Base-by-base conservation (phyloP, 768 basidiomycete species). In the Pholiota conissans region DNA sequence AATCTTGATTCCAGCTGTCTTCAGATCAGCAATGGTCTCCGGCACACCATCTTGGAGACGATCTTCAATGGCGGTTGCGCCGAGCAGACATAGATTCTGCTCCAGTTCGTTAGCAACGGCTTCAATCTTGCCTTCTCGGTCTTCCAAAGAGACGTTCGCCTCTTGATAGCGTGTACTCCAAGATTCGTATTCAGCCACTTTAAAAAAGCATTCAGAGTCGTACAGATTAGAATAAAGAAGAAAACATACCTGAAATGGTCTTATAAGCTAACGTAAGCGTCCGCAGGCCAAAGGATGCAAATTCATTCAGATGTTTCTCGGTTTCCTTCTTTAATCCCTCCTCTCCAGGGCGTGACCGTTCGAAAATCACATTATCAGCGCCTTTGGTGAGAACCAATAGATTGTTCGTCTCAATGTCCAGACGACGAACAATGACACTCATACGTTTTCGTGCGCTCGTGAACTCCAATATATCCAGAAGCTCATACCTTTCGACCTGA, bases 31-130 rank as follows among this genome's bases (percentile, higher is more conserved):
- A 59, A 98, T 98, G 1, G 95, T 82, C 71, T 98, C 95, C 7
- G 96, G 95, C 1, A 98, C 96, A 49, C 96, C 96, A 67, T 98
- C 96, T 71, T 99, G 96, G 22, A 99, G 74, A 42, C 86, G 85
- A 72, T 99, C 96, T 73, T 99, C 96, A 64, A 99, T 99, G 45
- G 95, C 96, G 13, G 96, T 98, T 2, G 96, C 93, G 49, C 96
- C 96, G 10, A 98, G 79, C 16, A 98, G 69, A 35, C 83, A 76
- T 20, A 98, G 78, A 55, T 90, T 84, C 45, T 78, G 79, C 72
- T 98, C 96, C 56, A 98, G 79, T 68, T 90, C 86, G 55, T 86
- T 85, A 9, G 86, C 89, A 3, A 93, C 82, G 0, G 78, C 79
- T 57, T 95, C 95, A 45, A 98, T 79, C 63, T 80, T 82, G 10